Evolutionary conservation across 2,329 filamentous ascomycete genomes (phyloP), one percentile per base, ranked within the genome.

Genomic region (Xylariaceae sp.): DNA sequence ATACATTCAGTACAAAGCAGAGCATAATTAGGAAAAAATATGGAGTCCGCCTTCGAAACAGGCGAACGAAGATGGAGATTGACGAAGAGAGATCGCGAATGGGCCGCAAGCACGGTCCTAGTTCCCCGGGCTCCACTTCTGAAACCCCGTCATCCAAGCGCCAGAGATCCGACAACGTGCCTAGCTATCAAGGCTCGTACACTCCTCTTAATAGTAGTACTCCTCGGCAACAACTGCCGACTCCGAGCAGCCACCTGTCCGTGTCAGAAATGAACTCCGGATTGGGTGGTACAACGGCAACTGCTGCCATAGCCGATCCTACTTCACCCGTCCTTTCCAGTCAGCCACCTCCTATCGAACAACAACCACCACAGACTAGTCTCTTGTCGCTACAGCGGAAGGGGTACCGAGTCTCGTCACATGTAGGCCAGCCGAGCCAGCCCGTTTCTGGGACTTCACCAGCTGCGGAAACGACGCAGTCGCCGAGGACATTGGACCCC

Each of bases 11-110:
- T 36, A 82, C 80, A 3, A 82, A 81, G 51, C 80, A 82, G 64
- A 82, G 79, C 47, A 74, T 74, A n/a, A 78, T 82, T 3, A 76
- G 82, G 10, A 84, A 82, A 64, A 82, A 77, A 55, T 84, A 78
- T 55, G 81, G 81, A n/a, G 80, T 85, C 26, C 74, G 75, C 1
- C 72, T 84, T 11, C 75, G 79, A 0, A 73, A 77, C 57, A 71
- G 80, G 10, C 77, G 81, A 0, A 76, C 75, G 2, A 76, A 66
- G 54, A 72, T 71, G 0, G 77, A 79, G 53, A 77, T 82, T 13
- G 71, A 76, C 2, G 72, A 73, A 0, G 74, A 77, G 53, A 67
- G 64, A 7, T 70, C 75, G n/a, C 75, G 76, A 8, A 67, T 71
- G 46, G 73, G 74, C 10, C 63, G 76, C 23, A 67, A 66, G 50